phyloP scores from a whole-genome alignment of 371 early-diverging fungal genomes.

The Fennellomyces sp. region DNA sequence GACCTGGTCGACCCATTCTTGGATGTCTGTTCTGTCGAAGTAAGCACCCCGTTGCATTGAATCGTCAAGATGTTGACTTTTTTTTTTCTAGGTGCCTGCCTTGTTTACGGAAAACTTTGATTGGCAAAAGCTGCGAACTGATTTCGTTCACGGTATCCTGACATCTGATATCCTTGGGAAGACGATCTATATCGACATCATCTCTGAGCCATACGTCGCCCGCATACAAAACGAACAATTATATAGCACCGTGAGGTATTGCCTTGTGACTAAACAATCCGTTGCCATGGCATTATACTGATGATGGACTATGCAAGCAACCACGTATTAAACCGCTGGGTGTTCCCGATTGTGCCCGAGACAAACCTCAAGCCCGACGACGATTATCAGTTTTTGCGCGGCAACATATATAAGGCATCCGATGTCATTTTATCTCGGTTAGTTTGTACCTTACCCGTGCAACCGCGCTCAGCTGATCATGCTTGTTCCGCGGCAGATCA shows the following conservation, averaged over 20 bases:
- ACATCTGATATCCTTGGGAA: slow-evolving; percentile 89
- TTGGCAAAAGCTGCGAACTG: slow-evolving; percentile 87
- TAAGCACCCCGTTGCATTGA: too few relatives aligned
- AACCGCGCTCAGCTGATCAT: background rate
- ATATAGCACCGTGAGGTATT: slow-evolving; percentile 79
- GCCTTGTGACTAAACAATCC: background rate
- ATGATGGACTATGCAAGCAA: slow-evolving; percentile 43
- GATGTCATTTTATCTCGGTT: slow-evolving; percentile 72
- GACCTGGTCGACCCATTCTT: slow-evolving; percentile 93
- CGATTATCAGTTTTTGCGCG: slow-evolving; percentile 74
- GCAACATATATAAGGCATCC: slow-evolving; percentile 84
- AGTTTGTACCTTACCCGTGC: too few relatives aligned
- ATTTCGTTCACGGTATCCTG: slow-evolving; percentile 92
- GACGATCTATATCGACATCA: slow-evolving; percentile 84
- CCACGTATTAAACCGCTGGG: slow-evolving; percentile 91
- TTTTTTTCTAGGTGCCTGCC: slow-evolving; percentile 71
- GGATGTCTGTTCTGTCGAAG: slow-evolving; percentile 92
- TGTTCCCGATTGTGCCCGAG: slow-evolving; percentile 93
- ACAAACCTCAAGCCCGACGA: slow-evolving; percentile 71
- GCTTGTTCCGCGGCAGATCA: slow-evolving; percentile 43
- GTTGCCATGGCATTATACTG: too few relatives aligned
- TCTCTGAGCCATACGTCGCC: slow-evolving; percentile 83
- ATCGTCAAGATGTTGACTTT: background rate
- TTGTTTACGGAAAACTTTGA: slow-evolving; percentile 97
- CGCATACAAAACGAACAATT: slow-evolving; percentile 80